Conservation (phyloP, 2,329 filamentous ascomycete genomes). For the Xenoacremonium recifei region DNA sequence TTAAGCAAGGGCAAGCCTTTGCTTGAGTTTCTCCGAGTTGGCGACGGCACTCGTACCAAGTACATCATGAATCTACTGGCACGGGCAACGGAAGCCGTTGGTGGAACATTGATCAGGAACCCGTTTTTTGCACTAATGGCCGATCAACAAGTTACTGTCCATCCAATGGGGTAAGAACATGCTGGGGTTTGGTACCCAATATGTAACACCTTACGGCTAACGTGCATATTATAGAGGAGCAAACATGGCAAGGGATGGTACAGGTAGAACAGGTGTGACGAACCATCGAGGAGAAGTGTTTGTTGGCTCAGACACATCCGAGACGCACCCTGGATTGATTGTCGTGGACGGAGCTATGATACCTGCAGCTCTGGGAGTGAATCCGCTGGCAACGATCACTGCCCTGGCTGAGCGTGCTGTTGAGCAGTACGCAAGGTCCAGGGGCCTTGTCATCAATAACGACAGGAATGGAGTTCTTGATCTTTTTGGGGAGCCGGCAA, state of each 20-base stretch:
- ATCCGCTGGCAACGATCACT: slow-evolving; percentile 68
- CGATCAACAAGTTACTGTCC: slow-evolving; percentile 61
- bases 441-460: no score
- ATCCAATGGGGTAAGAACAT: no score
- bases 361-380: slow-evolving; percentile 62
- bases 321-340: slow-evolving; percentile 57
- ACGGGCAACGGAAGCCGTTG: slow-evolving; percentile 55
- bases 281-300: slow-evolving; percentile 63
- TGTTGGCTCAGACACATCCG: slow-evolving; percentile 45
- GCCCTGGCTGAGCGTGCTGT: slow-evolving; percentile 66
- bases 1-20: slow-evolving; percentile 59
- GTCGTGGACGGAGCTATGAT: slow-evolving; percentile 62
- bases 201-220: no score
- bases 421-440: slow-evolving; percentile 36
- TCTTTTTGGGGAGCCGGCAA: slow-evolving; percentile 53
- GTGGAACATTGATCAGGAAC: slow-evolving; percentile 58
- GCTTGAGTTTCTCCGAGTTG: slow-evolving; percentile 59
- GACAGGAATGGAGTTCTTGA: no score
- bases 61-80: slow-evolving; percentile 51
- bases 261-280: slow-evolving; percentile 54
- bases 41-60: slow-evolving; percentile 53
- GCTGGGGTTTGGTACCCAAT: no score
- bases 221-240: no score
- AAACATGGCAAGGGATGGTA: no score
- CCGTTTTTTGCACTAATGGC: slow-evolving; percentile 57